Evolutionary conservation across 2,329 filamentous ascomycete species (phyloP).

Genomic region (Penicillium frequentans): DNA sequence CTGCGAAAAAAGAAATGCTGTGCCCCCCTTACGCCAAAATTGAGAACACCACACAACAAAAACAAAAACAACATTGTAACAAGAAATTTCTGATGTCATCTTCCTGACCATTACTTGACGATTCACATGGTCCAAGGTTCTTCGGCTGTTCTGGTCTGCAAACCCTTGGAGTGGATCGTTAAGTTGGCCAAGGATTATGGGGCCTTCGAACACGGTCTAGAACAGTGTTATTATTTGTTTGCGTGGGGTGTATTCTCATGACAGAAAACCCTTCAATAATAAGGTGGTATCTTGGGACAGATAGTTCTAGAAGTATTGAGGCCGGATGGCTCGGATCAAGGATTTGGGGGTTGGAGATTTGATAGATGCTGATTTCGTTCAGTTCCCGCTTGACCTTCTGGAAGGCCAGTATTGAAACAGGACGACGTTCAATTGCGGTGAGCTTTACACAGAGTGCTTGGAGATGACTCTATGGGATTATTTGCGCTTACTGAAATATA

Average conservation of each 20-base stretch:
- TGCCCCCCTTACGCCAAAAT: slow-evolving; percentile 11
- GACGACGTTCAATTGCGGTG: too few relatives aligned
- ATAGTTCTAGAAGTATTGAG: background rate
- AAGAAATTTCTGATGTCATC: background rate
- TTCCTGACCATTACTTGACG: background rate
- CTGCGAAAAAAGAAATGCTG: slow-evolving; percentile 8
- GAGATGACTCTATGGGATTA: too few relatives aligned
- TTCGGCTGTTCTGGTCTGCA: background rate
- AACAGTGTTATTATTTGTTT: background rate
- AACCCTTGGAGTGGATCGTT: background rate
- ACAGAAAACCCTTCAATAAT: background rate
- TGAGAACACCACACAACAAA: slow-evolving; percentile 4
- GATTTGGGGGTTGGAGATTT: background rate
- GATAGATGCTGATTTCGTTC: background rate
- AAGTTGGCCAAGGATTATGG: background rate
- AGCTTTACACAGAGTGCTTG: too few relatives aligned
- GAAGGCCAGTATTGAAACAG: background rate
- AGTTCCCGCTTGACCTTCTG: background rate
- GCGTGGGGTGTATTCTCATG: background rate
- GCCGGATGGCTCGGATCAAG: background rate
- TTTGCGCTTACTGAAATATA: too few relatives aligned
- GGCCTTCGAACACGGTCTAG: slow-evolving; percentile 7
- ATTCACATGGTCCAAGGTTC: background rate
- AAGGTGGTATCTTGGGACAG: background rate
- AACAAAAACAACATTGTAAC: background rate